Evolutionary conservation across 306 rosid genomes (phyloP), one percentile per base, ranked within the genome.

Genomic region (Begonia peltatifolia): DNA sequence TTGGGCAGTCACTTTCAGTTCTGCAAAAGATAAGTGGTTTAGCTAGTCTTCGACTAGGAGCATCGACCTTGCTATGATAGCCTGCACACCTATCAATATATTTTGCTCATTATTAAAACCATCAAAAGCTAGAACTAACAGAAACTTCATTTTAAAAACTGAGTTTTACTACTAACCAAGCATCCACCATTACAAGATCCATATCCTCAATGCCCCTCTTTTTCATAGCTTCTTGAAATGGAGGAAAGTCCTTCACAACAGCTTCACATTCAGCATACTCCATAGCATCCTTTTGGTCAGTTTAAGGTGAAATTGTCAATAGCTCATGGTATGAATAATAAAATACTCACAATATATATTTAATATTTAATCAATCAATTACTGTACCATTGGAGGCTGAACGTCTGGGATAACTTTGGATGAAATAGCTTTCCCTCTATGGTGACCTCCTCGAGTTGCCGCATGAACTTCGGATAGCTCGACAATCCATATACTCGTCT

Each of bases 201-300:
- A 87, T 84, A 65, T 87, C 94, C 52, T 81, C 96, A 69, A 87
- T 77, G 42, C 96, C 96, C 76, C 96, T 74, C 82, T 82, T 87
- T 85, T 73, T 81, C 96, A 84, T 84, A 58, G 96, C 96, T 68
- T 87, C 96, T 35, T 68, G 68, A 76, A 87, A 87, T 50, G 96
- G 96, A 72, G 96, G 92, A 10, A 59, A 81, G 60, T 70, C 79
- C 73, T 87, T 87, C 60, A 87, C 96, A 62, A 75, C 61, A 68
- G 92, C 96, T 65, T 87, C 94, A 55, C 96, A 87, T 75, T 87
- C 94, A 42, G 96, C 96, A 67, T 87, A 84, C 61, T 87, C 96
- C 68, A 53, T 75, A 46, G 94, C 96, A 75, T 84, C 92, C 96
- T 87, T 30, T 30, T 30, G 0, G 38, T 30, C 8, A 6, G 38